Conservation (phyloP, 495 filamentous ascomycete genomes). For the Neurospora sp. region DNA sequence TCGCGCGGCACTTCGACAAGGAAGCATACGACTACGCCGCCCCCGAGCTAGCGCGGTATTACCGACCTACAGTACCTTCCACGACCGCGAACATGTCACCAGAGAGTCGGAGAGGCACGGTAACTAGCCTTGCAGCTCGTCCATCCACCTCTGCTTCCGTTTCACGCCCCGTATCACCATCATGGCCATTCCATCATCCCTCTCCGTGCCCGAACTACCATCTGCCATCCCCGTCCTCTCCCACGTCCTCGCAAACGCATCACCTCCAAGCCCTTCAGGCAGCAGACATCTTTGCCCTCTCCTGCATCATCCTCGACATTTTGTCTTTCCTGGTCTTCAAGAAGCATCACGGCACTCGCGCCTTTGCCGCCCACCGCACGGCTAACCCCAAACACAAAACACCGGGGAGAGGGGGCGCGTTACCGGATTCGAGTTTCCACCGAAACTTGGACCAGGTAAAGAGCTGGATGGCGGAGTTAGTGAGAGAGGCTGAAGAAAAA, state of each 20-base stretch:
- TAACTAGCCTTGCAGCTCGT: conserved; percentile 13
- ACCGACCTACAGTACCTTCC: neutral
- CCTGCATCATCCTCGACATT: conserved; percentile 59
- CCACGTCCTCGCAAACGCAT: conserved; percentile 14
- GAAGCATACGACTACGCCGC: conserved; percentile 84
- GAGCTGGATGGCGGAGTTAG: conserved; percentile 63
- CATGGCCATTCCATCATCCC: neutral
- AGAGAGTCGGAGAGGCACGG: neutral
- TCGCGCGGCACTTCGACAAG: conserved; percentile 40
- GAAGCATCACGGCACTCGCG: conserved; percentile 38
- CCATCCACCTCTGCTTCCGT: conserved; percentile 19
- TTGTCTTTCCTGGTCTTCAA: conserved; percentile 65
- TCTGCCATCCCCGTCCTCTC: neutral
- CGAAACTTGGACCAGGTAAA: conserved; percentile 67
- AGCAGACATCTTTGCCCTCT: conserved; percentile 70
- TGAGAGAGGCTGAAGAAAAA: conserved; percentile 35
- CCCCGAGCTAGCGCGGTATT: conserved; percentile 45
- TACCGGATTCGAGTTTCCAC: conserved; percentile 73
- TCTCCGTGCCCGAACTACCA: neutral
- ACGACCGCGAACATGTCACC: neutral
- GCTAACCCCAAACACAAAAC: conserved; percentile 46
- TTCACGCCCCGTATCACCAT: conserved; percentile 3
- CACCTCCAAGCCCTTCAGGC: conserved; percentile 34
- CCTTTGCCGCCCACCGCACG: conserved; percentile 64
- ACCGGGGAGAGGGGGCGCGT: conserved; percentile 57